Evolutionary conservation across 2,329 filamentous ascomycete genomes (phyloP), one percentile per base, ranked within the genome.

Genomic region (Alternaria arbusti): DNA sequence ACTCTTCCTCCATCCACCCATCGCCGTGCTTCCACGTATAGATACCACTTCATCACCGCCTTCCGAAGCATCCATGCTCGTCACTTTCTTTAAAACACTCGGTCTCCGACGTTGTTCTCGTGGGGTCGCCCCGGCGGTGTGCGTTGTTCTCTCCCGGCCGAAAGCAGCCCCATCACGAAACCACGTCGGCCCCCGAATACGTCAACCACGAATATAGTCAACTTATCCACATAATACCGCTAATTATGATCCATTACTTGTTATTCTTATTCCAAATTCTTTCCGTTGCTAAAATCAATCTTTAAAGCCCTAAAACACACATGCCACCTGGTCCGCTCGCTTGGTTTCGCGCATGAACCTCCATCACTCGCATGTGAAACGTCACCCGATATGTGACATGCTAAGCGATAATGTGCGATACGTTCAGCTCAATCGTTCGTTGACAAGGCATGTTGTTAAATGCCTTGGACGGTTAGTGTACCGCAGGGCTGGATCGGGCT

Each of bases 231-330:
- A 58, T 44, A 62, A 32, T 22, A 49, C 55, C 43, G 25, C 44
- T 62, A 62, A 62, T 62, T 62, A 58, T 43, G 12, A 43, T 20
- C n/a, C 13, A 51, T 52, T 58, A 15, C 13, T 13, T 12, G 1
- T 12, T 2, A 3, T 36, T 23, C 49, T n/a, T 6, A 25, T 15
- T 9, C 5, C 20, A n/a, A 36, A 23, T 52, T 15, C 8, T 36
- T 4, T 12, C 30, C 1, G 13, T n/a, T 52, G 28, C 13, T 8
- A 36, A 52, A 11, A n/a, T 5, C 10, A 8, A 23, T 23, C 28
- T 56, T 23, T 45, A 25, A 32, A 9, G 15, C 44, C 20, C 25
- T 12, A 20, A 45, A 56, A 23, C 43, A 47, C 54, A 56, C 15
- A 32, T 32, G 2, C 9, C 54, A 6, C 9, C 22, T 56, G 25